Base-by-base conservation (phyloP, 139 green algal genomes). In the Chlorella ohadii region DNA sequence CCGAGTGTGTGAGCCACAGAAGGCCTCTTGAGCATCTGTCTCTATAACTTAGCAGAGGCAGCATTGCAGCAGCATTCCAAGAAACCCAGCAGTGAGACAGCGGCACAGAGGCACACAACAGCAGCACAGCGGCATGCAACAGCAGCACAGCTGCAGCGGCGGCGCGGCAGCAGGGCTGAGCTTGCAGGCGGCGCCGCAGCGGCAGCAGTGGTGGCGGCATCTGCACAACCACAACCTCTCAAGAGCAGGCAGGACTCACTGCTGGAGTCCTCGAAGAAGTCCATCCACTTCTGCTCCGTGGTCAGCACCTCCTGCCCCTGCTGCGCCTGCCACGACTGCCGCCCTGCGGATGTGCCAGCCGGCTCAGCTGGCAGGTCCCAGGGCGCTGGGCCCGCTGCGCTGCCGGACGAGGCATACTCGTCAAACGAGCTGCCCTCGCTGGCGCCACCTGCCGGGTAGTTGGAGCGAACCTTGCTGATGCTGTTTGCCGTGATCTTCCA, bases 231-330 rank as follows among this genome's bases (percentile, higher is more conserved):
- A 59, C 3, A 31, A 34, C 76, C 20, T 4, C 4, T 12, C 36
- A 13, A 9, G n/a, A 15, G 76, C 65, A 72, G 16, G n/a, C 31
- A 5, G n/a, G 28, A 57, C 78, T 74, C 78, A 83, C 78, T n/a
- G 28, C 5, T n/a, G 6, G 78, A 44, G 39, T 73, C n/a, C 36
- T 34, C n/a, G 27, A 83, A 83, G 17, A 55, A 83, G 39, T 74
- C 63, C 63, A 74, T 75, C 78, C 78, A 83, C 78, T 73, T 31
- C 63, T 83, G 56, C 38, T 41, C 39, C 12, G 78, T 75, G 13
- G 28, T n/a, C 36, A 33, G 25, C 39, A 19, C 9, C 56, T 51
- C 33, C 74, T 22, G 15, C 23, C n/a, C 55, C 73, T 36, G 36
- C 56, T 82, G 76, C 76, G 17, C 38, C 59, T 57, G 59, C 57